Evolutionary conservation across 2,329 filamentous ascomycete genomes (phyloP).

Genomic region (Zasmidium cellare): DNA sequence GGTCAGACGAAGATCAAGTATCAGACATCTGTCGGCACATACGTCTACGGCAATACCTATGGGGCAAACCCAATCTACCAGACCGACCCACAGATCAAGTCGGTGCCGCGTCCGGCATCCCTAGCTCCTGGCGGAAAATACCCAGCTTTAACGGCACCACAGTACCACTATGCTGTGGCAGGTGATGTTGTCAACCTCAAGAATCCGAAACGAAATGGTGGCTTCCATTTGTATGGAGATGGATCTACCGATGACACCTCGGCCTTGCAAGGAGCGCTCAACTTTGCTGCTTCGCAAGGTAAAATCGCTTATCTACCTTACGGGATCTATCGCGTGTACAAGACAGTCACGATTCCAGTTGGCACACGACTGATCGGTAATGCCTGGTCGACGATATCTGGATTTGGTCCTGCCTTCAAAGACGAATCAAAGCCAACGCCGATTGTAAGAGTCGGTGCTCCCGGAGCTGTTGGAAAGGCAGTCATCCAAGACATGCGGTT

Average conservation of each 20-base stretch:
- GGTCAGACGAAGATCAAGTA: slow-evolving; percentile 7
- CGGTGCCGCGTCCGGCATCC: neutral
- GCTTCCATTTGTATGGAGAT: slow-evolving; percentile 33
- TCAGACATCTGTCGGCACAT: slow-evolving; percentile 6
- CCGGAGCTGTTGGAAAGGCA: slow-evolving; percentile 49
- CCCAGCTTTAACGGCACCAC: slow-evolving; percentile 3
- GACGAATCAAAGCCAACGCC: slow-evolving; percentile 46
- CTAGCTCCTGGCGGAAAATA: slow-evolving; percentile 7
- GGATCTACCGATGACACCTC: slow-evolving; percentile 37
- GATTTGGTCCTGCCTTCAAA: slow-evolving; percentile 47
- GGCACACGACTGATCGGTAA: slow-evolving; percentile 57
- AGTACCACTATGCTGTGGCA: slow-evolving; percentile 8
- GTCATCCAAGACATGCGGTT: slow-evolving; percentile 56
- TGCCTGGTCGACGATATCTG: slow-evolving; percentile 52
- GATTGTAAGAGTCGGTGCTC: slow-evolving; percentile 53
- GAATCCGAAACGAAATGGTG: slow-evolving; percentile 12
- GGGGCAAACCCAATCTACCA: slow-evolving; percentile 16
- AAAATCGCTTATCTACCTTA: slow-evolving; percentile 46
- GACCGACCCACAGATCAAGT: slow-evolving; percentile 1
- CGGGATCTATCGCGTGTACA: slow-evolving; percentile 45
- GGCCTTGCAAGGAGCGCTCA: slow-evolving; percentile 19
- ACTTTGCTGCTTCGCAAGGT: slow-evolving; percentile 8
- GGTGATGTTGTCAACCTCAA: slow-evolving; percentile 18
- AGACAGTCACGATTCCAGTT: slow-evolving; percentile 48
- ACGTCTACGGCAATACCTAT: slow-evolving; percentile 20